phyloP scores from a whole-genome alignment of 164 flowering plant species.

The Magnolia sinica region DNA sequence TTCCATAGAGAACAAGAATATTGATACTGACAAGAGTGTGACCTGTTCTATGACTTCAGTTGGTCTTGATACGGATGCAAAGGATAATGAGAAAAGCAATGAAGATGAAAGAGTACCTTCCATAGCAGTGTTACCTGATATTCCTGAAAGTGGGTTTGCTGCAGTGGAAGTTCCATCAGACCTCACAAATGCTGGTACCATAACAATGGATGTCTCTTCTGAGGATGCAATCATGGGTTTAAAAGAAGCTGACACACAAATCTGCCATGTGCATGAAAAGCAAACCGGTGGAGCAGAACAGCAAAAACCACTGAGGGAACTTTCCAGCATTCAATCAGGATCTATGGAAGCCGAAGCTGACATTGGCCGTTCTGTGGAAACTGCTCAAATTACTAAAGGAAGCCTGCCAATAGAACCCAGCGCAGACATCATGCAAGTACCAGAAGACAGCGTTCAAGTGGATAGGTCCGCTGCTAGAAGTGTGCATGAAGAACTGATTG shows the following conservation, averaged over 20 bases:
- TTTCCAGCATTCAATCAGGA: background rate
- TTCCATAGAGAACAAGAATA: slow-evolving; percentile 5
- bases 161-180: slow-evolving; percentile 5
- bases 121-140: background rate
- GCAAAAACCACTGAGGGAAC: slow-evolving; percentile 10
- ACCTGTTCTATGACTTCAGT: background rate
- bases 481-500: slow-evolving; percentile 15
- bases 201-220: background rate
- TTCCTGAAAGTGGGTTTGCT: background rate
- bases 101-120: slow-evolving; percentile 4
- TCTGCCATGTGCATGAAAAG: slow-evolving; percentile 11
- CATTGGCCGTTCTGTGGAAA: slow-evolving; percentile 5
- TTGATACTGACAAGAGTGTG: background rate
- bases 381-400: background rate
- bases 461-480: slow-evolving; percentile 8
- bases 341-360: slow-evolving; percentile 14
- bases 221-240: slow-evolving; percentile 4
- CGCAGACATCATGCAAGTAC: slow-evolving; percentile 11
- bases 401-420: slow-evolving; percentile 9
- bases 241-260: slow-evolving; percentile 1
- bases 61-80: slow-evolving; percentile 12
- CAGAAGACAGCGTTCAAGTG: slow-evolving; percentile 8
- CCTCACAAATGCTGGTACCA: background rate
- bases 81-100: slow-evolving; percentile 10
- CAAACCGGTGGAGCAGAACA: background rate